These are phyloP conservation scores for Pyrenophora teres DNA, from an alignment of 2,329 filamentous ascomycete species.

Conservation along the genomic window DNA sequence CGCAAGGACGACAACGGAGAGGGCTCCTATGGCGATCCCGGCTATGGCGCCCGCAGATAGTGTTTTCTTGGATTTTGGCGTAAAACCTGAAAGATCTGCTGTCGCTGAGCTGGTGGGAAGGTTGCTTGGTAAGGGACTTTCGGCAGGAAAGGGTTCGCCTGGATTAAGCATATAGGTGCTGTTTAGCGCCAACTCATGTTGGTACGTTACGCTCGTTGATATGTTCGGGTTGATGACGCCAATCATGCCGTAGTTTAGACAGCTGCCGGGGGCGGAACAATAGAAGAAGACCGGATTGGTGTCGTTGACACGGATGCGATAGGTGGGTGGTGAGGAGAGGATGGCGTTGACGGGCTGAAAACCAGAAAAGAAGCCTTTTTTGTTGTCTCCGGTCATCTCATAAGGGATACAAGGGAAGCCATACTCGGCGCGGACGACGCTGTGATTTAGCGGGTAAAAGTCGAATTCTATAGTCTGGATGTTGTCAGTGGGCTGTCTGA, in stretches of 20 bases:
- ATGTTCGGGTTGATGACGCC: slow-evolving; percentile 70
- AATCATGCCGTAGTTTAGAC: slow-evolving; percentile 70
- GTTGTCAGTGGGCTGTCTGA: slow-evolving; percentile 3
- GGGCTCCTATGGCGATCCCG: slow-evolving; percentile 63
- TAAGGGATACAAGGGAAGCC: slow-evolving; percentile 49
- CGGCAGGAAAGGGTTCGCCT: slow-evolving; percentile 41
- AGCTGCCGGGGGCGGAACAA: slow-evolving; percentile 64
- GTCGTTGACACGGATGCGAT: slow-evolving; percentile 36
- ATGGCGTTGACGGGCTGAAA: slow-evolving; percentile 36
- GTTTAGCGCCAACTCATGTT: slow-evolving; percentile 30
- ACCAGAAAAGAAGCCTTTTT: slow-evolving; percentile 38
- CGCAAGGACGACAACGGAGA: slow-evolving; percentile 24
- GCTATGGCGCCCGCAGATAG: slow-evolving; percentile 49
- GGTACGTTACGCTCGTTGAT: slow-evolving; percentile 27
- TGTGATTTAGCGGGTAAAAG: slow-evolving; percentile 52
- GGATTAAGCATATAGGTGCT: slow-evolving; percentile 41
- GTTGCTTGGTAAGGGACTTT: slow-evolving; percentile 11
- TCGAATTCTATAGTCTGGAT: slow-evolving; percentile 46
- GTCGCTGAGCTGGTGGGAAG: slow-evolving; percentile 7
- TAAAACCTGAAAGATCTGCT: background rate
- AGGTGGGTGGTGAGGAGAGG: slow-evolving; percentile 33
- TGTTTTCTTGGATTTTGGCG: background rate
- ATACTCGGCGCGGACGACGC: slow-evolving; percentile 50
- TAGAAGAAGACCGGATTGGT: slow-evolving; percentile 46
- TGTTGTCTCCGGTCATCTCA: slow-evolving; percentile 35